Conservation (phyloP, 805 yeast species). For the Schwanniomyces pseudopolymorphus region DNA sequence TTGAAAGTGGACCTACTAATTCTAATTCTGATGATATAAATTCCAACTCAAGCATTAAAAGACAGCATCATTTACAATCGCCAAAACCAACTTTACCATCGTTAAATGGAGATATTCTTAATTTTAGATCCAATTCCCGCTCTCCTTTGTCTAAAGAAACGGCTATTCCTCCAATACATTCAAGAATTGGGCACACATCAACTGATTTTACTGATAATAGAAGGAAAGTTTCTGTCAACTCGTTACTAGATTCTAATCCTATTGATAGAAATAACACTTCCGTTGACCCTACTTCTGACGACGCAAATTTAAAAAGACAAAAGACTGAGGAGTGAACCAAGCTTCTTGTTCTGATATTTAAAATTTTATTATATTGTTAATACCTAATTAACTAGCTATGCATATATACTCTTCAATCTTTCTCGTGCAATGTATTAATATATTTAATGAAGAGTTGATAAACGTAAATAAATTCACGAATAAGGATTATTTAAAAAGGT, state of each 20-base stretch:
- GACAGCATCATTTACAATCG: slow-evolving; percentile 4
- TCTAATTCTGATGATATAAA: background rate
- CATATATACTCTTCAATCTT: background rate
- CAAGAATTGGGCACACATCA: background rate
- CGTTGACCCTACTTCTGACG: slow-evolving; percentile 3
- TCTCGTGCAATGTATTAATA: background rate
- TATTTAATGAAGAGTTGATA: background rate
- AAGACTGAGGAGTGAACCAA: background rate
- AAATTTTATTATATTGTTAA: background rate
- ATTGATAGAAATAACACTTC: slow-evolving; percentile 6
- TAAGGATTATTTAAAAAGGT: background rate
- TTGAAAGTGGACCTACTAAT: background rate
- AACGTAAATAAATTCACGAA: background rate
- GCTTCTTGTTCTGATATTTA: background rate
- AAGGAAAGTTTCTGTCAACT: slow-evolving; percentile 22
- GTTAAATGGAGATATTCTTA: background rate
- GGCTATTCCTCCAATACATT: background rate
- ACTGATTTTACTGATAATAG: background rate
- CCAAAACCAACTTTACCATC: slow-evolving; percentile 6
- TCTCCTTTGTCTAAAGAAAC: background rate
- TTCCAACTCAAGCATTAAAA: slow-evolving; percentile 1
- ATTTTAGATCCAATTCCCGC: background rate
- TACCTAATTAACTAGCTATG: background rate
- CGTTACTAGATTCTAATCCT: slow-evolving; percentile 18
- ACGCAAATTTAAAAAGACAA: slow-evolving; percentile 6